Conservation (phyloP, 179 eudicot genomes). For the Drosera spatulata region DNA sequence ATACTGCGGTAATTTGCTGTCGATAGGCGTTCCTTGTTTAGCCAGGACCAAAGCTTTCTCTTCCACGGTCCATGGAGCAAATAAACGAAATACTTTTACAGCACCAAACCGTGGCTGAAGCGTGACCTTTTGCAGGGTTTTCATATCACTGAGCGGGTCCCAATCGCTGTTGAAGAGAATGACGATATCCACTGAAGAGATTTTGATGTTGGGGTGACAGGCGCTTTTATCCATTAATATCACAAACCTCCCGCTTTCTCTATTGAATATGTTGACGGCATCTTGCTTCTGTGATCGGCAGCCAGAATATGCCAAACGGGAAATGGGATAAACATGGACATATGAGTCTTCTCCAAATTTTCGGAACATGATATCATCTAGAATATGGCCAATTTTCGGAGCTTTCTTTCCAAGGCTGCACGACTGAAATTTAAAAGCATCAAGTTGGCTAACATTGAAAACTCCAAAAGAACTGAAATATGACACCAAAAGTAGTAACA, state of each 20-base stretch:
- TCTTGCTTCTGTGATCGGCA: conserved; percentile 20
- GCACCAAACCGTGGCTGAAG: conserved; percentile 31
- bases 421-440: no score
- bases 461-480: no score
- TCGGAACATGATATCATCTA: conserved; percentile 48
- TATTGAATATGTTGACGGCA: conserved; percentile 34
- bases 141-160: conserved; percentile 50
- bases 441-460: no score
- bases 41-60: conserved; percentile 49
- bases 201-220: conserved; percentile 36
- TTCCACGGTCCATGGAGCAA: conserved; percentile 43
- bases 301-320: conserved; percentile 10
- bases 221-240: conserved; percentile 50
- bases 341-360: conserved; percentile 51
- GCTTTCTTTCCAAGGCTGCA: conserved; percentile 20
- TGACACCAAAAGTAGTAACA: no score
- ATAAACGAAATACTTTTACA: conserved; percentile 56
- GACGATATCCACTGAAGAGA: conserved; percentile 41
- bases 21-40: conserved; percentile 35
- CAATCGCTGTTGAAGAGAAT: conserved; percentile 58
- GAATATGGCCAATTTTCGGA: conserved; percentile 30
- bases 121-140: conserved; percentile 39
- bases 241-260: conserved; percentile 28
- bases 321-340: conserved; percentile 22
- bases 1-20: conserved; percentile 10